Percentiles rank a stretch among this genome's conserved stretches.
Evolutionary conservation across 768 basidiomycete species (phyloP).

Genomic region (Suillus tomentosus): DNA sequence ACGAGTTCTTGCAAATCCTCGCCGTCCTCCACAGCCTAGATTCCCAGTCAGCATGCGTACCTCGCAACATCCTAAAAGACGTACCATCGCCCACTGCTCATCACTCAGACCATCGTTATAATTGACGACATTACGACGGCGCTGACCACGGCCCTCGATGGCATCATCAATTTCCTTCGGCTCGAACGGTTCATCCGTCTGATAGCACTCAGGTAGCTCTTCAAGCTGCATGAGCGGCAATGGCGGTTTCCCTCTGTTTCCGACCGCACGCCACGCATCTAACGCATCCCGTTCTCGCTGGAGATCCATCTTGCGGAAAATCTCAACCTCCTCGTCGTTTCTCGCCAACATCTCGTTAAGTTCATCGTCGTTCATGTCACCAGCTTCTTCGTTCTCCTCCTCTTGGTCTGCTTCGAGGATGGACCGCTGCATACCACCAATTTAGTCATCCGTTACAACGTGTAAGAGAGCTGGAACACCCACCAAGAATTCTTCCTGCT

Average conservation of each 20-base stretch:
- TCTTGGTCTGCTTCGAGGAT: constrained; percentile 90
- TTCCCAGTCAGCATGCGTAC: constrained; percentile 3
- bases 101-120: constrained; percentile 95
- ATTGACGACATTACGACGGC: constrained; percentile 79
- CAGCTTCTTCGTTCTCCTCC: constrained; percentile 86
- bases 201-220: constrained; percentile 93
- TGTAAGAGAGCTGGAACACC: constrained; percentile 29
- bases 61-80: constrained; percentile 22
- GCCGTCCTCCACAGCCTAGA: constrained; percentile 75
- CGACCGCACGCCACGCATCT: constrained; percentile 68
- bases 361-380: constrained; percentile 93
- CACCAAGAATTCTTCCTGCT: constrained; percentile 94
- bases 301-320: constrained; percentile 84
- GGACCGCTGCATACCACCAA: constrained; percentile 59
- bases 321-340: constrained; percentile 69
- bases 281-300: constrained; percentile 71
- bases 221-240: constrained; percentile 78
- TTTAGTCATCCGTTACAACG: constrained; percentile 12
- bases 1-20: constrained; percentile 77
- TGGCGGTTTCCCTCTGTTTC: constrained; percentile 78
- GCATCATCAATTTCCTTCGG: constrained; percentile 51
- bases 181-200: constrained; percentile 81
- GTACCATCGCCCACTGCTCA: constrained; percentile 87
- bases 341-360: constrained; percentile 92
- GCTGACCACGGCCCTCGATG: constrained; percentile 80